Evolutionary conservation across 129 eudicot species (phyloP), one percentile per base, ranked within the genome.

Genomic region (Solidago caesia): DNA sequence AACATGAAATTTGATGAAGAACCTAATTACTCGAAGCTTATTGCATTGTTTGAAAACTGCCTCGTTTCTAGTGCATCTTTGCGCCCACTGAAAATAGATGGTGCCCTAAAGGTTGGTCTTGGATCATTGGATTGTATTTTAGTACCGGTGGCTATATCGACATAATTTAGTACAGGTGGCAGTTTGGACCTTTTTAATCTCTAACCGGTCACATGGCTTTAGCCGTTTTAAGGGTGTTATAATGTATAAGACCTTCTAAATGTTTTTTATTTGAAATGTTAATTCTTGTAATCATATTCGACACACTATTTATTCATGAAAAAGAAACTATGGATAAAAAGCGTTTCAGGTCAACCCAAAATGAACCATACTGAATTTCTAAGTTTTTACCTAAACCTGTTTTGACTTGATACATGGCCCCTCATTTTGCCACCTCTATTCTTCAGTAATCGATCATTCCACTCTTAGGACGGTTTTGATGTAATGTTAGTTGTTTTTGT

Each of bases 1-100:
- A 82, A 91, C 71, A 79, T 91, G 90, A 88, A 91, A 77, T 91
- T 91, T 53, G 96, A 91, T 25, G 97, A 91, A 84, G 97, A 85
- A 77, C 97, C 97, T 14, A 83, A 91, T 13, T 91, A 91, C 84
- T 80, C 85, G 11, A 91, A 88, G 81, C 92, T 81, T 53, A 79
- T 91, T 55, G 85, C 85, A 27, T 80, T 88, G 42, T 88, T 88
- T 75, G 86, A 86, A 3, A 82, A 80, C 79, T 79, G 85, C 79
- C 68, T 86, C 14, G 76, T 80, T 77, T 86, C 89, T 48, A 72
- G 69, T 68, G 85, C 87, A 74, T 77, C 83, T 15, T 75, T 80
- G 25, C 86, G 92, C 41, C 97, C 97, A 33, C 73, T 91, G 25
- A 88, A 78, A 85, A 91, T 89, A 44, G 97, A 91, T 56, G 96